Percentiles rank a stretch among this genome's conserved stretches.
Evolutionary conservation across 768 basidiomycete genomes (phyloP).

Genomic region (Naganishia friedmannii): DNA sequence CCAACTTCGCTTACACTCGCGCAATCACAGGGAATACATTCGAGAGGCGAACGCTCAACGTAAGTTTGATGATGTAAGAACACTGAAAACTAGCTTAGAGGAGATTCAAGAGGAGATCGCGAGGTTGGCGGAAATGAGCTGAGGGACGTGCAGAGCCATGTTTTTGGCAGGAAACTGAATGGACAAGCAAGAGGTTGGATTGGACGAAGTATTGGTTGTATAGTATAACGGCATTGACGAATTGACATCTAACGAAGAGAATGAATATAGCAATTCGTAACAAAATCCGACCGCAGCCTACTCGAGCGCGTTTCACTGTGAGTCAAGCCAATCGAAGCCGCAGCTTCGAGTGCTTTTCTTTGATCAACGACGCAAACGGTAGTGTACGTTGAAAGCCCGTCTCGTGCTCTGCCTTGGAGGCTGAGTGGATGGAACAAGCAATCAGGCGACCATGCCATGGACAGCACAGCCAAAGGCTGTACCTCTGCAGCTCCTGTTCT

Average conservation of each 20-base stretch:
- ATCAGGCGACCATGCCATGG: neutral
- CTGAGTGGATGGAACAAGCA: neutral
- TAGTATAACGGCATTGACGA: neutral
- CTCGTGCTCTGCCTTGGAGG: neutral
- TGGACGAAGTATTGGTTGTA: neutral
- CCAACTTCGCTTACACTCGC: neutral
- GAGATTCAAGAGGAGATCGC: slow-evolving; percentile 85
- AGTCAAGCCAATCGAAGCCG: neutral
- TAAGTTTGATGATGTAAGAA: slow-evolving; percentile 93
- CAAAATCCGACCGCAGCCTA: neutral
- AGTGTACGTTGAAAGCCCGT: too few relatives aligned
- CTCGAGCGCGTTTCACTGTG: too few relatives aligned
- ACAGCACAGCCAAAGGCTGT: neutral
- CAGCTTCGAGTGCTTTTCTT: neutral
- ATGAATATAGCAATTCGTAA: neutral
- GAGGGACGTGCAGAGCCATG: neutral
- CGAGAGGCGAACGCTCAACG: slow-evolving; percentile 83
- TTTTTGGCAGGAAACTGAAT: neutral
- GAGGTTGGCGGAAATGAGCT: slow-evolving; percentile 45
- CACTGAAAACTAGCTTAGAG: slow-evolving; percentile 69
- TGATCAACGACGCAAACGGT: neutral
- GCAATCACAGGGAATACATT: slow-evolving; percentile 61
- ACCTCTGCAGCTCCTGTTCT: neutral
- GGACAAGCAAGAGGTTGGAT: neutral
- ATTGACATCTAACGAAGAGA: neutral